Conservation (phyloP, 2,329 filamentous ascomycete genomes). For the Fusarium irregulare region DNA sequence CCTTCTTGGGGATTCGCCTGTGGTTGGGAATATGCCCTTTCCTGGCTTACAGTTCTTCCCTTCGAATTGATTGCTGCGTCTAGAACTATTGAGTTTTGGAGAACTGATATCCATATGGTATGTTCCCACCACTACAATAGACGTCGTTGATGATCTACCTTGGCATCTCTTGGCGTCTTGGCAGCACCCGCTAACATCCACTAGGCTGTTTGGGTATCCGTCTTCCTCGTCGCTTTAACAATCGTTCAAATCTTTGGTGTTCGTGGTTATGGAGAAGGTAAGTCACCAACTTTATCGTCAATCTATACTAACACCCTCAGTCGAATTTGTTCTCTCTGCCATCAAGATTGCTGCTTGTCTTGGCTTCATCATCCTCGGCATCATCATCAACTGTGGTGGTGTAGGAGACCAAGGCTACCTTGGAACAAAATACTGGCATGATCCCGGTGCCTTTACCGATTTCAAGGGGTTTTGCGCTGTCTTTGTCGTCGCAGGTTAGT, state of each 20-base stretch:
- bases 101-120: slow-evolving; percentile 65
- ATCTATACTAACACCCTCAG: neutral
- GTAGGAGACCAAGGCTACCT: slow-evolving; percentile 80
- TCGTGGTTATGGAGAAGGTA: slow-evolving; percentile 83
- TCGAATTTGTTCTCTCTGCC: slow-evolving; percentile 88
- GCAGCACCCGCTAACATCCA: slow-evolving; percentile 9
- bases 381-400: slow-evolving; percentile 86
- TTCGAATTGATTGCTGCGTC: slow-evolving; percentile 89
- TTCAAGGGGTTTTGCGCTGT: slow-evolving; percentile 84
- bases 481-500: slow-evolving; percentile 78
- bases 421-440: slow-evolving; percentile 78
- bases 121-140: neutral
- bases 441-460: slow-evolving; percentile 84
- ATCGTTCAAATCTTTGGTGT: slow-evolving; percentile 89
- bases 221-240: slow-evolving; percentile 82
- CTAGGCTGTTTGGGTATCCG: slow-evolving; percentile 78
- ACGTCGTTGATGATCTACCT: neutral
- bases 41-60: slow-evolving; percentile 87
- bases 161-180: slow-evolving; percentile 14
- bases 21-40: slow-evolving; percentile 93
- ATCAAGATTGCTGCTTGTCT: slow-evolving; percentile 68
- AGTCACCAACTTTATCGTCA: accelerated
- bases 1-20: slow-evolving; percentile 95
- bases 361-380: slow-evolving; percentile 76
- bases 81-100: slow-evolving; percentile 86